Base-by-base conservation (phyloP, 345 rosid species). In the Streptanthus diversifolius region DNA sequence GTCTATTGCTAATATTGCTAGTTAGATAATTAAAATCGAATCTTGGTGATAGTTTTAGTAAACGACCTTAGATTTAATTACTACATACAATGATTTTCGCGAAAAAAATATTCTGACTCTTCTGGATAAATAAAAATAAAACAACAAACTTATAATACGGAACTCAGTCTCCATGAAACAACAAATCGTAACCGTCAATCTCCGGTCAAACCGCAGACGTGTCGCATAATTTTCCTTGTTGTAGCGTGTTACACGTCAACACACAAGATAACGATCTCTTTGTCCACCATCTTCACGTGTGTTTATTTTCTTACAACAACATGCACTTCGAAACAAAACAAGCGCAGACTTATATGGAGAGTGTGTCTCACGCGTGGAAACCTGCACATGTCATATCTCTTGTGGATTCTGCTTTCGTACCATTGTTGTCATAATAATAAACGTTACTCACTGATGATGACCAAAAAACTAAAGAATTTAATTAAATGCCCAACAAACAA, bases 191-290 rank as follows among this genome's bases (percentile, higher is more conserved):
- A 39, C 78, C 73, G 73, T 74, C 33, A 35, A 39, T 40, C 45
- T 13, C 29, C 8, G 8, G 52, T 67, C 30, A 67, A 74, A 30
- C 8, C 2, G 30, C 2, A 49, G 2, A 49, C 72, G 66, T 74
- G 78, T 32, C 72, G 61, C 35, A 48, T 37, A 27, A 27, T 19
- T 4, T 30, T 9, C 14, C 11, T 55, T 17, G 53, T 1, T 74
- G 45, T 67, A 73, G 54, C 73, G n/a, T n/a, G n/a, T 12, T 67
- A 74, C 62, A 74, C 73, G 78, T 74, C 59, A 74, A 39, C 12
- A 5, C 73, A 59, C 19, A 58, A 40, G 78, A 75, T 61, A 60
- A 61, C 58, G 25, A 52, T 68, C 54, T 32, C 58, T 21, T 25
- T 48, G 3, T 18, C n/a, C 71, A 67, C 61, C 19, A 74, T 74